Conservation (phyloP, 345 rosid species). For the Brassica incana region DNA sequence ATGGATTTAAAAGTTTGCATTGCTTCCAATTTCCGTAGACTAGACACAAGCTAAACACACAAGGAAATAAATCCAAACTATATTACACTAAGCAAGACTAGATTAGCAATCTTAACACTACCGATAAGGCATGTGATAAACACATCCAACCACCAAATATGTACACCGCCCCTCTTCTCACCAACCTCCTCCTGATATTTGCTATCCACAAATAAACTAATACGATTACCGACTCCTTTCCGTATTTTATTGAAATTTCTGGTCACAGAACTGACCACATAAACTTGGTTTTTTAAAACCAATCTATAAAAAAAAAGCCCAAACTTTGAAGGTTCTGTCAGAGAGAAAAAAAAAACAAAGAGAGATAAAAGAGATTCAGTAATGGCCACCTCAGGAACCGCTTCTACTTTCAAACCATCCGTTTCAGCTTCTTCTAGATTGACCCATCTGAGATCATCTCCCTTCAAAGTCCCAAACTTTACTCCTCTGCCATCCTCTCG, state of each 20-base stretch:
- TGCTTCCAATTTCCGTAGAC: no score
- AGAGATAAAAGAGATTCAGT: slow-evolving; percentile 11
- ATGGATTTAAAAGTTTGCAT: background rate
- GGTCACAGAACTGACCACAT: background rate
- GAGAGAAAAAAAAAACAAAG: background rate
- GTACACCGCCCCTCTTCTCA: background rate
- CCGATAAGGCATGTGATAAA: slow-evolving; percentile 27
- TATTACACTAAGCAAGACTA: background rate
- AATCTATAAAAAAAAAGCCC: slow-evolving; percentile 12
- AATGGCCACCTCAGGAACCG: slow-evolving; percentile 35
- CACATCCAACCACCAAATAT: slow-evolving; percentile 28
- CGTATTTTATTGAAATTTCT: background rate
- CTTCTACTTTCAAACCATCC: slow-evolving; percentile 36
- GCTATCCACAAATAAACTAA: background rate
- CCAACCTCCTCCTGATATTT: slow-evolving; percentile 11
- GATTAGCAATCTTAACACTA: background rate
- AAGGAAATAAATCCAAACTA: no score
- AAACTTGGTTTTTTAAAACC: background rate
- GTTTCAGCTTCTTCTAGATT: slow-evolving; percentile 21
- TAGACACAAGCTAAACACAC: no score
- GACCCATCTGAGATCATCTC: slow-evolving; percentile 20
- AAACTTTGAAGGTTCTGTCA: slow-evolving; percentile 21
- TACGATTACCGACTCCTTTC: background rate
- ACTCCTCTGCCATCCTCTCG: slow-evolving; percentile 25
- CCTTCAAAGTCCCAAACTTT: slow-evolving; percentile 32